Base-by-base conservation (phyloP, 192 early-diverging fungal species). In the Rhizophagus sp. region DNA sequence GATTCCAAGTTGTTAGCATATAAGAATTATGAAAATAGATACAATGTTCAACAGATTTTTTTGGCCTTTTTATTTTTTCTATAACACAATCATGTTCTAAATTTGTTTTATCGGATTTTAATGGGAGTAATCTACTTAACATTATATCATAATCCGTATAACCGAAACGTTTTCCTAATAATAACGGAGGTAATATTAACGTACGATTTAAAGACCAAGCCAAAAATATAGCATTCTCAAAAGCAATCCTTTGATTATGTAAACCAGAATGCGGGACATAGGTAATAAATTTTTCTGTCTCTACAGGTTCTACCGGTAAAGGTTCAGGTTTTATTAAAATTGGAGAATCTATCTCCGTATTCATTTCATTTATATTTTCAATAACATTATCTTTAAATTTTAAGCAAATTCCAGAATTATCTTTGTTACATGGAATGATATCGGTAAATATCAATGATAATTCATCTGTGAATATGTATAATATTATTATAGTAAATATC, bases 231-330 rank as follows among this genome's bases (percentile, higher is more conserved):
- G 87, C 89, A 52, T 90, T 88, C 30, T 87, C 82, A 27, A 90
- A 83, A 47, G 85, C 84, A 25, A 88, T 81, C 2, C 87, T 79
- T 77, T 90, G 89, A 73, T 90, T 90, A 47, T 90, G 87, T 62
- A 90, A 84, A 15, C 89, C 89, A 49, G 87, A 88, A 30, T 90
- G 89, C 1, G 89, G 89, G 15, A 87, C 63, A 78, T 81, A 90
- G 3, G 86, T 86, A 8, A 90, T 62, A 36, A 74, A 90, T 44
- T 79, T 84, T 52, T 86, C 84, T 36, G 83, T n/a, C 17, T 49
- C 57, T 27, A 50, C 2, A 22, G 17, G 52, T 7, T 47, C 4
- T 47, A 44, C 10, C 3, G 41, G 34, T 36, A 36, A 2, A 36
- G 34, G 34, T 36, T 36, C 15, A 30, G 17, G 19, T 22, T 47